Evolutionary conservation across 2,329 filamentous ascomycete species (phyloP).

Genomic region (Dactylella cylindrospora): DNA sequence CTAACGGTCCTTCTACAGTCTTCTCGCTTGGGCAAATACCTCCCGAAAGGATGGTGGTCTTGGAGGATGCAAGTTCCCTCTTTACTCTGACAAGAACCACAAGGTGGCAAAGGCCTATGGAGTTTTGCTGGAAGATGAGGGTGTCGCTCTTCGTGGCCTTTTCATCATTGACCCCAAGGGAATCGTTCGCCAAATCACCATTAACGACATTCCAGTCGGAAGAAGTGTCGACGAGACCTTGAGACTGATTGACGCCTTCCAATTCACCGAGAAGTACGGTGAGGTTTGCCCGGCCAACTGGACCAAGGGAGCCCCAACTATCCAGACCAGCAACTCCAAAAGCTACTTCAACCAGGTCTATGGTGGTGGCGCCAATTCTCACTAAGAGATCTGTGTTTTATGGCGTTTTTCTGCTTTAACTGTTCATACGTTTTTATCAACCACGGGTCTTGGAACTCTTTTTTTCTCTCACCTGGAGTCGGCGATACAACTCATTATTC

Average conservation of each 20-base stretch:
- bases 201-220: slow-evolving; percentile 67
- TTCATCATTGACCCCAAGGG: slow-evolving; percentile 69
- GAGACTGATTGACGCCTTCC: slow-evolving; percentile 59
- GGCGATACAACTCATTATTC: slow-evolving; percentile 30
- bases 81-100: slow-evolving; percentile 65
- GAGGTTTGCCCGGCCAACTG: slow-evolving; percentile 58
- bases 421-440: slow-evolving; percentile 5
- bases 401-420: slow-evolving; percentile 8
- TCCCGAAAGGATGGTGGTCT: slow-evolving; percentile 64
- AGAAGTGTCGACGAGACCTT: slow-evolving; percentile 66
- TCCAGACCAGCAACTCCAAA: slow-evolving; percentile 59
- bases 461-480: slow-evolving; percentile 13
- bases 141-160: slow-evolving; percentile 64
- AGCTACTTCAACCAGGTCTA: slow-evolving; percentile 55
- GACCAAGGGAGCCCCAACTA: slow-evolving; percentile 56
- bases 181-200: slow-evolving; percentile 62
- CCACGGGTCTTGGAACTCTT: slow-evolving; percentile 4
- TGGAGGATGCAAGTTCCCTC: slow-evolving; percentile 63
- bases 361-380: slow-evolving; percentile 22
- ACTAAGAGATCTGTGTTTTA: not conserved
- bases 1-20: slow-evolving; percentile 52
- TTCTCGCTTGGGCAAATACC: slow-evolving; percentile 62
- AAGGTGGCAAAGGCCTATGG: slow-evolving; percentile 64
- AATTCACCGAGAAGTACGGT: slow-evolving; percentile 54
- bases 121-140: slow-evolving; percentile 65